phyloP scores from a whole-genome alignment of 2,329 filamentous ascomycete genomes.

The Talaromyces sp. region DNA sequence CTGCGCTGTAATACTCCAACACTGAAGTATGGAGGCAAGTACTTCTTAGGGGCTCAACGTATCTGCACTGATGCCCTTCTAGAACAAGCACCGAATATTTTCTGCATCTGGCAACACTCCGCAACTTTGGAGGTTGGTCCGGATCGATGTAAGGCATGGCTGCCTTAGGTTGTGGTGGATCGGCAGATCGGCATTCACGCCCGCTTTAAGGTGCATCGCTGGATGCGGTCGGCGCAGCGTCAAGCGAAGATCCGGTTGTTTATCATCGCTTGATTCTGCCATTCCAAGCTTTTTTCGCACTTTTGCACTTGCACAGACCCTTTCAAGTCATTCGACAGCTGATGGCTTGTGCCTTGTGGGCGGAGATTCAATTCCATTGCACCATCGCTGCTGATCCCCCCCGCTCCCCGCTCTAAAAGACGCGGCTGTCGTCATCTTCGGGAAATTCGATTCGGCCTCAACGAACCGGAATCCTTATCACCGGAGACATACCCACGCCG shows the following conservation, averaged over 20 bases:
- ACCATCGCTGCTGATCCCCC: conserved; percentile 10
- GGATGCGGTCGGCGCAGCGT: not conserved
- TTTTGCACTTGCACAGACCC: not conserved
- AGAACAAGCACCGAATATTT: too few species aligned
- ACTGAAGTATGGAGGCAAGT: too few species aligned
- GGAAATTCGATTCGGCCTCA: conserved; percentile 3
- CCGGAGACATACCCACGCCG: conserved; percentile 8
- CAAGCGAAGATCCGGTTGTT: too few species aligned
- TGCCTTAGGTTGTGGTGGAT: not conserved
- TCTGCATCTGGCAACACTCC: too few species aligned
- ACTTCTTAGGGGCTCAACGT: too few species aligned
- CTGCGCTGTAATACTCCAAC: too few species aligned
- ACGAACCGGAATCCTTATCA: conserved; percentile 3
- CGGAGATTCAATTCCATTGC: not conserved
- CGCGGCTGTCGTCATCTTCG: conserved; percentile 17
- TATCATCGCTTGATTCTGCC: too few species aligned
- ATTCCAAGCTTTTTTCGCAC: too few species aligned
- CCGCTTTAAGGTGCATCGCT: not conserved
- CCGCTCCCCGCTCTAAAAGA: conserved; percentile 9
- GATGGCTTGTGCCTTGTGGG: not conserved
- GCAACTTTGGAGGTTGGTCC: not conserved
- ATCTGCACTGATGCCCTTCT: too few species aligned
- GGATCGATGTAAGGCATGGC: not conserved
- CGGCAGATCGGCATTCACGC: not conserved
- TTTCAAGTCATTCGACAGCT: not conserved